Evolutionary conservation across 768 basidiomycete species (phyloP).

Genomic region (Zangia roseola): DNA sequence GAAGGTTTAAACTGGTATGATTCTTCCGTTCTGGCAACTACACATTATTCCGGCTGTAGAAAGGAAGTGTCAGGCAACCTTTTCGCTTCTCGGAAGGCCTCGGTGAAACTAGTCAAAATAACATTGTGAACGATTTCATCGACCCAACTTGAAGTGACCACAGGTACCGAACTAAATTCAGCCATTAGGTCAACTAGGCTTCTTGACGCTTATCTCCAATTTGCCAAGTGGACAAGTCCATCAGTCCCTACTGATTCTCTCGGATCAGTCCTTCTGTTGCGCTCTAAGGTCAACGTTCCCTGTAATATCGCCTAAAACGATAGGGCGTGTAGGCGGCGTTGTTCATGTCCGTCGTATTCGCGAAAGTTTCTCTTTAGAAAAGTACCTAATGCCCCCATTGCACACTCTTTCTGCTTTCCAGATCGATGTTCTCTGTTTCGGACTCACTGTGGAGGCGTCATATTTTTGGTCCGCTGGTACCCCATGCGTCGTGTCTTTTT

Average conservation of each 20-base stretch:
- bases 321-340: slow-evolving; percentile 19
- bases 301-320: slow-evolving; percentile 27
- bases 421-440: slow-evolving; percentile 10
- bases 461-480: slow-evolving; percentile 16
- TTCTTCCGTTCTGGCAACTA: slow-evolving; percentile 19
- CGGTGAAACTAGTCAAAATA: slow-evolving; percentile 11
- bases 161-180: slow-evolving; percentile 2
- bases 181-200: slow-evolving; percentile 1
- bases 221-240: background rate
- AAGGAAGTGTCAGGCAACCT: slow-evolving; percentile 6
- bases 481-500: slow-evolving; percentile 24
- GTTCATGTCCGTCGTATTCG: slow-evolving; percentile 30
- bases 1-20: background rate
- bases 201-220: slow-evolving; percentile 1
- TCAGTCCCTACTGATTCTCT: slow-evolving; percentile 5
- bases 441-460: slow-evolving; percentile 11
- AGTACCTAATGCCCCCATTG: slow-evolving; percentile 6
- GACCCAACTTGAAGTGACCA: background rate
- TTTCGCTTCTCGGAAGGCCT: slow-evolving; percentile 3
- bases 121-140: slow-evolving; percentile 3
- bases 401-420: slow-evolving; percentile 21
- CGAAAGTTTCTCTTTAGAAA: slow-evolving; percentile 24
- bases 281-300: slow-evolving; percentile 16
- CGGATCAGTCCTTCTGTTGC: slow-evolving; percentile 17
- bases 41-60: background rate